Evolutionary conservation across 768 basidiomycete genomes (phyloP), one percentile per base, ranked within the genome.

Genomic region (Mycena polygramma): DNA sequence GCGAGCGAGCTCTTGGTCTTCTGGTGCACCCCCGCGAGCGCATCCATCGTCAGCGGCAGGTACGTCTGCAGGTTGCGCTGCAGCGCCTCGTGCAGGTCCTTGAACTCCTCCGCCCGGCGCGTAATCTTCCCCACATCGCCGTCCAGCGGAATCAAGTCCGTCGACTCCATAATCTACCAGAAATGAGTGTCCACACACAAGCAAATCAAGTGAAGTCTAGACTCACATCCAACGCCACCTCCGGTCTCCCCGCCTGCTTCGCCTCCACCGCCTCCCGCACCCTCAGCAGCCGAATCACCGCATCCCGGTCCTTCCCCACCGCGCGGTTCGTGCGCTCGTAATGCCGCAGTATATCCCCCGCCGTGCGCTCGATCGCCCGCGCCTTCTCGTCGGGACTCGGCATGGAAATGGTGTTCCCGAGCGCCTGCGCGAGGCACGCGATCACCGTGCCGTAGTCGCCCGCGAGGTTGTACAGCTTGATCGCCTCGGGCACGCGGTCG

Each of bases 391-490:
- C 86, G 0, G 82, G 80, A 41, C 79, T 84, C 0, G 91, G 89
- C 73, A 93, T 87, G 3, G 91, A 85, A 57, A 98, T 85, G 0
- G 94, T 92, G 76, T 91, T 93, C 19, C 96, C 95, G 2, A 99
- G 86, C 2, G 95, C 94, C 64, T 91, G 90, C 17, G 95, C 95
- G 43, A 99, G 91, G 62, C 94, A 94, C 9, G 90, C 86, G 49
- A 98, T 89, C 63, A 99, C 97, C 30, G 94, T 95, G 17, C 88
- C 82, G 78, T 96, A 96, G 72, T 97, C 94, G 41, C 94, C 94
- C 1, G 97, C 97, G 45, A 98, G 90, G 81, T 98, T 97, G 83
- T 96, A 98, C 52, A 99, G 84, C 78, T 96, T 95, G 83, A 99
- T 96, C 4, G 96, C 96, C 78, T 98, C 96, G 2, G 92, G 87